A percentile compares a stretch with the other conserved stretches of the same genome.
Conservation (phyloP, 176 grass and related monocot genomes). For the Juncus effusus region DNA sequence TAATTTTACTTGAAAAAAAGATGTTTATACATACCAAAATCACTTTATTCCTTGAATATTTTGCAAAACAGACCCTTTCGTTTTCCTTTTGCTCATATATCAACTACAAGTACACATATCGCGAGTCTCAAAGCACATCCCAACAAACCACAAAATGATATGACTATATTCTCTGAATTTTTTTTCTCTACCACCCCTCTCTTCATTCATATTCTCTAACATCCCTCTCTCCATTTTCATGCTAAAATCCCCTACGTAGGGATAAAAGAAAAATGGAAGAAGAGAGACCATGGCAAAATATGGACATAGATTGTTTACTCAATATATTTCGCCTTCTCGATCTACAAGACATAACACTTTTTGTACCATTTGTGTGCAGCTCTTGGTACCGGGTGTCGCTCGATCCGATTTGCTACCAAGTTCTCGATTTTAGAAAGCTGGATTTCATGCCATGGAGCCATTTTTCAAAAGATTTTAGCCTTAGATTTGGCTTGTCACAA, state of each 20-base stretch:
- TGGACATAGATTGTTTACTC: constrained; percentile 65
- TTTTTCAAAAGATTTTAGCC: constrained; percentile 40
- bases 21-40: too few relatives aligned
- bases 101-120: too few relatives aligned
- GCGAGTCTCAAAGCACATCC: too few relatives aligned
- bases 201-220: too few relatives aligned
- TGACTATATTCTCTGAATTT: too few relatives aligned
- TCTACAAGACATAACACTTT: constrained; percentile 50
- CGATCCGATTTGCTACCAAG: constrained; percentile 59
- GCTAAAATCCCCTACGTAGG: not conserved
- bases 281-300: constrained; percentile 48
- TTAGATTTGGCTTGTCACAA: constrained; percentile 15
- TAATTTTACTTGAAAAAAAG: too few relatives aligned
- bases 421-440: constrained; percentile 60
- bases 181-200: too few relatives aligned
- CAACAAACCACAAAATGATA: too few relatives aligned
- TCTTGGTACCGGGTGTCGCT: constrained; percentile 53
- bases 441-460: constrained; percentile 72
- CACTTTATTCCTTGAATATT: too few relatives aligned
- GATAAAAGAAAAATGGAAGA: constrained; percentile 25
- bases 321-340: constrained; percentile 50
- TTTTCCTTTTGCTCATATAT: too few relatives aligned
- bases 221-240: too few relatives aligned
- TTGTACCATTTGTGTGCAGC: constrained; percentile 67
- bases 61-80: too few relatives aligned